A percentile compares a stretch with the other conserved stretches of the same genome.
Conservation (phyloP, 352 stramenopile genomes). For the Phytophthora ohioensis region DNA sequence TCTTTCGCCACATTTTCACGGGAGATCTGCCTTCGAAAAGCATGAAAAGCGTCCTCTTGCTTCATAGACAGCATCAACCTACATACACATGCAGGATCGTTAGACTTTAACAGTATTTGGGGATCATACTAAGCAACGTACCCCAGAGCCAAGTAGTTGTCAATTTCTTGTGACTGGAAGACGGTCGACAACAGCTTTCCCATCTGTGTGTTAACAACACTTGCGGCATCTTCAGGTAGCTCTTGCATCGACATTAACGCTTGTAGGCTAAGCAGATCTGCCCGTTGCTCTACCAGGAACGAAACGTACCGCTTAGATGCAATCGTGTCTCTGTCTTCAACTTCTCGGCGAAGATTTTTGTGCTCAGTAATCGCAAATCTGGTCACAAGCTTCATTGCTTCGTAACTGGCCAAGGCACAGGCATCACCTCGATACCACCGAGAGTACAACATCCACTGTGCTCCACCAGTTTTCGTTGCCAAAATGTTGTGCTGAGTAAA, state of each 20-base stretch:
- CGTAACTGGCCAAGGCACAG: conserved; percentile 51
- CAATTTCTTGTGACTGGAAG: conserved; percentile 76
- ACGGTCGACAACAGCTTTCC: conserved; percentile 71
- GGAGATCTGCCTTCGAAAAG: conserved; percentile 79
- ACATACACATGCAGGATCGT: conserved; percentile 7
- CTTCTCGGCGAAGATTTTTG: conserved; percentile 39
- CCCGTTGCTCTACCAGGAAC: conserved; percentile 72
- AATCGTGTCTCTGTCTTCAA: conserved; percentile 46
- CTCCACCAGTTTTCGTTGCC: background rate
- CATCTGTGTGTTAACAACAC: conserved; percentile 58
- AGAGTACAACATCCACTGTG: conserved; percentile 49
- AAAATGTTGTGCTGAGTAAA: conserved; percentile 49
- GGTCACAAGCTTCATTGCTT: conserved; percentile 68
- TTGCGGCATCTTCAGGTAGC: conserved; percentile 60
- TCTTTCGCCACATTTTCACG: conserved; percentile 86
- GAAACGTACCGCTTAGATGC: conserved; percentile 74
- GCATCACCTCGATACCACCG: conserved; percentile 71
- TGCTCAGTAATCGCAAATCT: conserved; percentile 72
- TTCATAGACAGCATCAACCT: conserved; percentile 83
- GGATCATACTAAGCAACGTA: conserved; percentile 28
- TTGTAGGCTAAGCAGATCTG: conserved; percentile 72
- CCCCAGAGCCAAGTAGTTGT: conserved; percentile 74
- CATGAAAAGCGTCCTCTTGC: conserved; percentile 75
- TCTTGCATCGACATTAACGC: conserved; percentile 68
- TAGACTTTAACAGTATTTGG: background rate